Evolutionary conservation across 2,329 filamentous ascomycete species (phyloP).

Genomic region (Leptographium radiaticola): DNA sequence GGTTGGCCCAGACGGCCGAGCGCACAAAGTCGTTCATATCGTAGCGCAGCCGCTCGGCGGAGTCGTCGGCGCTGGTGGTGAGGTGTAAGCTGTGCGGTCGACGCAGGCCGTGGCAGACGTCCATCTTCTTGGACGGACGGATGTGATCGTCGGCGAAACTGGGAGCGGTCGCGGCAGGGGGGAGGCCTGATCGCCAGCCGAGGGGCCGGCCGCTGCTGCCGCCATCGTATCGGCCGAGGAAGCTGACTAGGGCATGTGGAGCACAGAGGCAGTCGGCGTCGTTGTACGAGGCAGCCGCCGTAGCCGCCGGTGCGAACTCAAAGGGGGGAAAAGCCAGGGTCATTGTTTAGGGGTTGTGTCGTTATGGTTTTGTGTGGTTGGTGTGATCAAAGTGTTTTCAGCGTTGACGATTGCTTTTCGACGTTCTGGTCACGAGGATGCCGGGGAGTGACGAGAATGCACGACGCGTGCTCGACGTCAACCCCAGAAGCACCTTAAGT

Average conservation of each 20-base stretch:
- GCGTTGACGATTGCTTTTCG: too few relatives aligned
- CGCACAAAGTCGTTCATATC: slow-evolving; percentile 10
- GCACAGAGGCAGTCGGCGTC: background rate
- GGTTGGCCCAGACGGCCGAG: slow-evolving; percentile 15
- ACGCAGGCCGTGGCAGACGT: background rate
- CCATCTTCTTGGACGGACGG: background rate
- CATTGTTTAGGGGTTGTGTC: too few relatives aligned
- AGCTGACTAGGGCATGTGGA: slow-evolving; percentile 3
- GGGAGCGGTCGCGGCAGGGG: background rate
- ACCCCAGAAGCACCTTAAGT: too few relatives aligned
- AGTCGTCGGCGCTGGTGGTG: background rate
- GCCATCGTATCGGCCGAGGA: slow-evolving; percentile 1
- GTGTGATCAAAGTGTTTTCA: too few relatives aligned
- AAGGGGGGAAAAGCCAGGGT: too few relatives aligned
- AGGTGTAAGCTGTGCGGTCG: background rate
- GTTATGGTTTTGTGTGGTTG: too few relatives aligned
- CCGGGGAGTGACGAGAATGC: too few relatives aligned
- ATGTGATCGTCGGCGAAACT: background rate
- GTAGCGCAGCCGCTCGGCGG: slow-evolving; percentile 2
- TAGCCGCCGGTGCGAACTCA: too few relatives aligned
- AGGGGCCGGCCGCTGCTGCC: background rate
- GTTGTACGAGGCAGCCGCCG: too few relatives aligned
- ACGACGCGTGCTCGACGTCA: too few relatives aligned
- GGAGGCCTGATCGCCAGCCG: slow-evolving; percentile 6
- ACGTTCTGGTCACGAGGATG: too few relatives aligned